Evolutionary conservation across 331 rosid species (phyloP).

Genomic region (Malus hybrid): DNA sequence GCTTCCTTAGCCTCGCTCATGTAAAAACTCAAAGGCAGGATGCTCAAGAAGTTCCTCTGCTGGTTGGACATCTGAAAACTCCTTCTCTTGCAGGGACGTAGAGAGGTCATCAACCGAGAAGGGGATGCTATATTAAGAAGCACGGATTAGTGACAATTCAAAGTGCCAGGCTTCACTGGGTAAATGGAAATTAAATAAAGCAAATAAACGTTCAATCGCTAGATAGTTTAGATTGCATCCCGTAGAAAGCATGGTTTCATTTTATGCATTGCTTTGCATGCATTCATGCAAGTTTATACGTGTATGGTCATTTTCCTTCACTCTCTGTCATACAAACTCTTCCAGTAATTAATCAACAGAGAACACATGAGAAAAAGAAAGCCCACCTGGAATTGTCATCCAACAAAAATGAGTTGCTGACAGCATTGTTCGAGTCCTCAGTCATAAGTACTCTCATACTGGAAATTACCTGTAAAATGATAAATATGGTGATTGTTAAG

Average conservation of each 20-base stretch:
- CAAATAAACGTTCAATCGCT: background rate
- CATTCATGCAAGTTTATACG: background rate
- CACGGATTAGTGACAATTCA: background rate
- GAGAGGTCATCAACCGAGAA: constrained; percentile 97
- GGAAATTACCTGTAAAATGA: constrained; percentile 69
- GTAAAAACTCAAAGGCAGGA: constrained; percentile 88
- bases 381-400: constrained; percentile 92
- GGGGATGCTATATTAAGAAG: constrained; percentile 65
- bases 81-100: constrained; percentile 73
- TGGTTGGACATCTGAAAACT: constrained; percentile 76
- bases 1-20: constrained; percentile 63
- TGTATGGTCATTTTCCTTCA: background rate
- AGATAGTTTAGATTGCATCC: background rate
- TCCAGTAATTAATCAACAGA: background rate
- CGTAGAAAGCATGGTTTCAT: background rate
- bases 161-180: constrained; percentile 1
- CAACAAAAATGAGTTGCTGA: constrained; percentile 90
- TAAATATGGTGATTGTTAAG: constrained; percentile 11
- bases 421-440: constrained; percentile 95
- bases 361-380: background rate
- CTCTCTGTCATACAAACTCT: background rate
- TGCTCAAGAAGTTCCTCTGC: constrained; percentile 82
- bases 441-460: constrained; percentile 98
- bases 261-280: background rate
- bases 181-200: background rate